Evolutionary conservation across 2,329 filamentous ascomycete species (phyloP).

Genomic region (Aspergillus versicolor): DNA sequence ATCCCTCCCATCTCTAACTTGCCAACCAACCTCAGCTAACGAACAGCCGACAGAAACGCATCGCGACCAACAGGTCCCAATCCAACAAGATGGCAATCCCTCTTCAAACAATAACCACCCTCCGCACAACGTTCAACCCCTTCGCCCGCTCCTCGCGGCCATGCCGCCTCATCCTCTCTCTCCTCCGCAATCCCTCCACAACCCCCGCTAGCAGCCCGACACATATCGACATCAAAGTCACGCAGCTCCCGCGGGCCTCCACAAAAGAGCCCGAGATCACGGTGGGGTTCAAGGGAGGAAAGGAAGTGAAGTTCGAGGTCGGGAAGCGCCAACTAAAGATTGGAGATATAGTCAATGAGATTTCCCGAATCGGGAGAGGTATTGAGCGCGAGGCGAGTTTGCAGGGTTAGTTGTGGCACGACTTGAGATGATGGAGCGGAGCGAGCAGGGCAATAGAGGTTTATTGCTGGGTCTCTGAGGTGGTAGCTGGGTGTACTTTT

Average conservation of each 20-base stretch:
- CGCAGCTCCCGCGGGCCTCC: constrained; percentile 69
- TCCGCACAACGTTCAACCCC: constrained; percentile 87
- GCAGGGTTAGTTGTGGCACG: constrained; percentile 39
- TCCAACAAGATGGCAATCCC: constrained; percentile 36
- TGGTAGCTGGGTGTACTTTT: constrained; percentile 15
- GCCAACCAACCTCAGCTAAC: neutral
- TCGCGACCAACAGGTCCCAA: neutral
- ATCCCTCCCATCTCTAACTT: neutral
- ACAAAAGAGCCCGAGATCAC: constrained; percentile 67
- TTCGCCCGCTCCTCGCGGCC: constrained; percentile 78
- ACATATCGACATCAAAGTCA: constrained; percentile 74
- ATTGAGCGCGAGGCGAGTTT: constrained; percentile 83
- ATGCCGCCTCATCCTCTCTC: constrained; percentile 81
- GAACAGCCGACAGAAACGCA: constrained; percentile 1
- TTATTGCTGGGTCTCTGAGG: constrained; percentile 15
- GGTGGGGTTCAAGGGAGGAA: constrained; percentile 94
- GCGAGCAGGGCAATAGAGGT: neutral
- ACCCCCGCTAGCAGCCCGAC: constrained; percentile 72
- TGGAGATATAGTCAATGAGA: constrained; percentile 81
- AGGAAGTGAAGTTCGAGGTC: constrained; percentile 79
- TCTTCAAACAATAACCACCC: constrained; percentile 60
- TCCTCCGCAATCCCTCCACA: constrained; percentile 79
- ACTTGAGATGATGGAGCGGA: neutral
- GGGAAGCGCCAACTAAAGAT: constrained; percentile 77
- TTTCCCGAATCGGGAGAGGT: constrained; percentile 82